phyloP scores from a whole-genome alignment of 768 basidiomycete genomes.

The Leccinum uliginosum region DNA sequence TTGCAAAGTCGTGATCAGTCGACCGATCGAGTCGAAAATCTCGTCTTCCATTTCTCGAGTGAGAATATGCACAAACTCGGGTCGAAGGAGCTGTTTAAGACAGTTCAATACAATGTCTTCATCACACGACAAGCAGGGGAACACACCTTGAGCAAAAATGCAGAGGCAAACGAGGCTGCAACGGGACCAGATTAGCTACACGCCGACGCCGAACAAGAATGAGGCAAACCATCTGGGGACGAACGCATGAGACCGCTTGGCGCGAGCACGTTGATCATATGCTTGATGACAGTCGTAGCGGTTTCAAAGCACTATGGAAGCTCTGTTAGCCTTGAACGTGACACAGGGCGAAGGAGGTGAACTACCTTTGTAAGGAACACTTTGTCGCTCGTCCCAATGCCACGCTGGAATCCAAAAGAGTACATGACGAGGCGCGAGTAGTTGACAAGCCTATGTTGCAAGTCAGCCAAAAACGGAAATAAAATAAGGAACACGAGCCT shows the following conservation, averaged over 20 bases:
- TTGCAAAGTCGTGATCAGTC: slow-evolving; percentile 66
- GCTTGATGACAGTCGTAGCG: slow-evolving; percentile 62
- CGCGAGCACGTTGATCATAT: slow-evolving; percentile 60
- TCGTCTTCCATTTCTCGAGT: slow-evolving; percentile 57
- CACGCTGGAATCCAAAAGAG: slow-evolving; percentile 78
- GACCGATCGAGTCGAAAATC: slow-evolving; percentile 68
- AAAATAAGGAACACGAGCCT: background rate
- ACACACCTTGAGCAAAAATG: slow-evolving; percentile 74
- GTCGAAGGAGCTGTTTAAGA: slow-evolving; percentile 55
- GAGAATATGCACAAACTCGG: slow-evolving; percentile 65
- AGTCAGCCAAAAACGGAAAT: slow-evolving; percentile 8
- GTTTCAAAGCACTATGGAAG: slow-evolving; percentile 53
- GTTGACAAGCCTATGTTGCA: slow-evolving; percentile 51
- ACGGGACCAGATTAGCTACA: background rate
- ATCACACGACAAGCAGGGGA: background rate
- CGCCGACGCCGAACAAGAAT: background rate
- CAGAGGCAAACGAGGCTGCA: slow-evolving; percentile 71
- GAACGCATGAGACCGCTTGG: slow-evolving; percentile 75
- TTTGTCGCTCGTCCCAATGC: slow-evolving; percentile 56
- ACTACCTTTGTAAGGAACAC: slow-evolving; percentile 65
- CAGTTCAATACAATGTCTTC: background rate
- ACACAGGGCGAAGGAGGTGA: background rate
- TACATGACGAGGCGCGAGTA: slow-evolving; percentile 84
- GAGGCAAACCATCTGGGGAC: slow-evolving; percentile 63
- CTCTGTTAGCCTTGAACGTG: background rate